Evolutionary conservation across 1,139 yeast species (phyloP), one percentile per base, ranked within the genome.

Genomic region (Geotrichum restrictum): DNA sequence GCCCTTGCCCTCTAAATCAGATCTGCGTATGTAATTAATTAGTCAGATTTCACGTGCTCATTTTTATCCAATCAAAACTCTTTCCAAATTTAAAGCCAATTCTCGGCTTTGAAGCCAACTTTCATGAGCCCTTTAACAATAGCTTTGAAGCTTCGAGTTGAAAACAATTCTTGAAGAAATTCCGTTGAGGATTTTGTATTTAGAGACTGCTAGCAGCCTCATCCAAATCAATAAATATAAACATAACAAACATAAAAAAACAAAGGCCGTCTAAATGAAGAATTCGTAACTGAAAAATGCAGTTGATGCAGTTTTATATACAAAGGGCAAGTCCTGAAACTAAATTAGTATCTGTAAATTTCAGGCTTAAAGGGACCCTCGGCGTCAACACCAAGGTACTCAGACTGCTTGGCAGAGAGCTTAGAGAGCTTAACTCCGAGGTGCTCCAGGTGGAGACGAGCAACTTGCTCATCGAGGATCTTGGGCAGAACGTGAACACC

Each of bases 311-410:
- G 31, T 36, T 43, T 42, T 33, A 48, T 52, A 55, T 49, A 52
- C 45, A 53, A 42, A 48, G 44, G 44, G 34, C 41, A 39, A 32
- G 29, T 14, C 42, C 18, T n/a, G 18, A 11, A 21, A 45, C n/a
- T 39, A 54, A 63, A 64, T 76, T 88, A 93, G 80, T 93, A 93
- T 82, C 97, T 88, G 95, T 93, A 93, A 79, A 84, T 88, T 68
- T 93, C 98, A 71, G 96, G 85, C 86, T 93, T 93, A 95, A 70
- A 93, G 69, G 99, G 99, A 80, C 99, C 99, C 75, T 84, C 87
- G 69, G 75, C 72, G 70, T 97, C 91, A 66, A 93, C 77, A 71
- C 95, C 94, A 75, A 94, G 85, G 86, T 93, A 93, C 63, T 89
- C 96, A 67, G 96, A 83, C 83, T 93, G 99, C 64, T 75, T 88